A percentile compares a stretch with the other conserved stretches of the same genome.
Evolutionary conservation across 176 grass and related monocot genomes (phyloP).

Genomic region (Aegilops longissima): DNA sequence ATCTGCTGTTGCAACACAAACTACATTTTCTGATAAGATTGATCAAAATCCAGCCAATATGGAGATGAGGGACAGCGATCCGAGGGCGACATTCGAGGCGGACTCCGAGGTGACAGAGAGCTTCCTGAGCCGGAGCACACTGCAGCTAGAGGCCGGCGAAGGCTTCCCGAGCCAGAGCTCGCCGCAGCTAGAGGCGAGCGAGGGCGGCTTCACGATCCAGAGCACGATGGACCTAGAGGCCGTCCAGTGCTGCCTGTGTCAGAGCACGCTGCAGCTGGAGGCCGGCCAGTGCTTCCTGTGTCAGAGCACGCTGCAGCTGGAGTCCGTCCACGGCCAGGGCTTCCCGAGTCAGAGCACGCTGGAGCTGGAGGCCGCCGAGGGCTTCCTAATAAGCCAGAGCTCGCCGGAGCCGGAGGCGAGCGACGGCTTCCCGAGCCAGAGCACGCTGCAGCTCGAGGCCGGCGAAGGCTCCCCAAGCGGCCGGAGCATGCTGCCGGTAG

Average conservation of each 20-base stretch:
- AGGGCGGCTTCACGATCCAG: neutral
- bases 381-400: constrained; percentile 1
- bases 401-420: neutral
- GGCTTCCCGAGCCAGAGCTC: neutral
- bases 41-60: constrained; percentile 48
- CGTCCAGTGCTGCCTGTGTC: neutral
- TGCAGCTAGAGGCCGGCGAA: neutral
- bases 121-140: neutral
- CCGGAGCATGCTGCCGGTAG: neutral
- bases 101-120: constrained; percentile 29
- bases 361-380: neutral
- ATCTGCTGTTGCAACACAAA: neutral
- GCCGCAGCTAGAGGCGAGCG: neutral
- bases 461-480: neutral
- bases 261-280: neutral
- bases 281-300: neutral
- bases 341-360: neutral
- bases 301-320: neutral
- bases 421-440: neutral
- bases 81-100: constrained; percentile 28
- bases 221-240: neutral
- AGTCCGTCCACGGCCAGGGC: neutral
- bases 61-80: constrained; percentile 47
- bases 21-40: neutral
- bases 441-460: neutral